phyloP scores from a whole-genome alignment of 1,139 yeast genomes.

The Barnettozyma hawaiiensis region DNA sequence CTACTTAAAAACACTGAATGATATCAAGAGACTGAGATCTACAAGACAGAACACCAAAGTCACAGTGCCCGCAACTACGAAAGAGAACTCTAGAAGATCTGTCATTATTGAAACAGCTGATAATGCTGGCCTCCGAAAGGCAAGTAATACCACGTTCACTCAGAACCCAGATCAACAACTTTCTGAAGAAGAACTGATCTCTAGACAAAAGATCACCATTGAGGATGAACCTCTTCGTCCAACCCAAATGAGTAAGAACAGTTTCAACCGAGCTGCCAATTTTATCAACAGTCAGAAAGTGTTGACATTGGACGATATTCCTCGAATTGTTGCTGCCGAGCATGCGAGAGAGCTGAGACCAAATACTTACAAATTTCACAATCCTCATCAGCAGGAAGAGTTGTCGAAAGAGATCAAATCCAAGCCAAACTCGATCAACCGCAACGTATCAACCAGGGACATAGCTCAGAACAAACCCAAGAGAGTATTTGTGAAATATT shows the following conservation, averaged over 20 bases:
- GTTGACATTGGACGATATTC: conserved; percentile 90
- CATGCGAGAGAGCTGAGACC: conserved; percentile 92
- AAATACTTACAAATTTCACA: conserved; percentile 73
- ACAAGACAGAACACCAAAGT: conserved; percentile 65
- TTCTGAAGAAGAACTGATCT: conserved; percentile 17
- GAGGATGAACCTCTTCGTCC: conserved; percentile 25
- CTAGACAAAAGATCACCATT: conserved; percentile 24
- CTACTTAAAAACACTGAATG: conserved; percentile 66
- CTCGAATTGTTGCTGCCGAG: conserved; percentile 94
- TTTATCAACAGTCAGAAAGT: conserved; percentile 66
- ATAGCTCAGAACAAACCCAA: neutral
- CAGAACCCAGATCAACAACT: conserved; percentile 1
- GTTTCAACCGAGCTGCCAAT: conserved; percentile 26
- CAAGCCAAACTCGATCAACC: conserved; percentile 17
- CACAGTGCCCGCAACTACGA: conserved; percentile 42
- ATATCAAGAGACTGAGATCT: conserved; percentile 72
- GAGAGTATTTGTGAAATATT: conserved; percentile 34
- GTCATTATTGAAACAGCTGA: conserved; percentile 39
- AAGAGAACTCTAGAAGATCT: conserved; percentile 54
- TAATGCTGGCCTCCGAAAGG: neutral
- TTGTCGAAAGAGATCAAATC: conserved; percentile 31
- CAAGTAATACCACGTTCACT: neutral
- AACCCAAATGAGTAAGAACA: conserved; percentile 23
- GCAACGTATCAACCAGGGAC: conserved; percentile 16
- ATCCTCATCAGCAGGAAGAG: conserved; percentile 31